phyloP scores from a whole-genome alignment of 2,329 filamentous ascomycete genomes.

The Botryosphaeria dothidea region DNA sequence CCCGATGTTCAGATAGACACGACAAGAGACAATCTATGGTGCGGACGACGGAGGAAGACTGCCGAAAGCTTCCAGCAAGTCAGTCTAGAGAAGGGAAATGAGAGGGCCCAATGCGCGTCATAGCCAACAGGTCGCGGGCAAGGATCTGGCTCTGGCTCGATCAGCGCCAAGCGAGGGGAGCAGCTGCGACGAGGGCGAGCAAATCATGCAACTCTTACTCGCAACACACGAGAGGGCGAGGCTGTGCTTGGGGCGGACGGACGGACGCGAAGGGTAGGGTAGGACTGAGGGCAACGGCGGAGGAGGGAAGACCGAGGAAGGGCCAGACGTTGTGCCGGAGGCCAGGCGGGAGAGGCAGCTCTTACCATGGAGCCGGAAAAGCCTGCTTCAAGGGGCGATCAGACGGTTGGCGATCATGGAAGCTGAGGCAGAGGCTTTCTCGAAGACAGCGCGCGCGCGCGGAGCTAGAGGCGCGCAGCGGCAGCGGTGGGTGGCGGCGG shows the following conservation, averaged over 20 bases:
- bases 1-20: slow-evolving; percentile 20
- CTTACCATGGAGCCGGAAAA: slow-evolving; percentile 21
- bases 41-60: slow-evolving; percentile 18
- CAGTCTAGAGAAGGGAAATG: slow-evolving; percentile 20
- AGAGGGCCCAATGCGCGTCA: slow-evolving; percentile 22
- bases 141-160: slow-evolving; percentile 19
- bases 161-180: slow-evolving; percentile 21
- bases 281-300: slow-evolving; percentile 5
- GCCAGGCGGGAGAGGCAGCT: slow-evolving; percentile 17
- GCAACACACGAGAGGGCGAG: slow-evolving; percentile 7
- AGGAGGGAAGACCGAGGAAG: slow-evolving; percentile 20
- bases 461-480: slow-evolving; percentile 13
- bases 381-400: slow-evolving; percentile 19
- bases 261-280: slow-evolving; percentile 4
- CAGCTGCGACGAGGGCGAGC: slow-evolving; percentile 15
- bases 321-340: slow-evolving; percentile 19
- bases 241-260: slow-evolving; percentile 12
- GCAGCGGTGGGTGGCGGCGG: slow-evolving; percentile 12
- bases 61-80: slow-evolving; percentile 21
- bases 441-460: slow-evolving; percentile 1
- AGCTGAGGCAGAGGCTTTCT: slow-evolving; percentile 17
- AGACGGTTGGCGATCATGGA: slow-evolving; percentile 18
- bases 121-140: slow-evolving; percentile 20
- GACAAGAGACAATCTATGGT: slow-evolving; percentile 18
- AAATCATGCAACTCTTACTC: slow-evolving; percentile 19